A percentile compares a stretch with the other conserved stretches of the same genome.
Evolutionary conservation across 1,284 basidiomycete genomes (phyloP).

Genomic region (Heimioporus retisporus): DNA sequence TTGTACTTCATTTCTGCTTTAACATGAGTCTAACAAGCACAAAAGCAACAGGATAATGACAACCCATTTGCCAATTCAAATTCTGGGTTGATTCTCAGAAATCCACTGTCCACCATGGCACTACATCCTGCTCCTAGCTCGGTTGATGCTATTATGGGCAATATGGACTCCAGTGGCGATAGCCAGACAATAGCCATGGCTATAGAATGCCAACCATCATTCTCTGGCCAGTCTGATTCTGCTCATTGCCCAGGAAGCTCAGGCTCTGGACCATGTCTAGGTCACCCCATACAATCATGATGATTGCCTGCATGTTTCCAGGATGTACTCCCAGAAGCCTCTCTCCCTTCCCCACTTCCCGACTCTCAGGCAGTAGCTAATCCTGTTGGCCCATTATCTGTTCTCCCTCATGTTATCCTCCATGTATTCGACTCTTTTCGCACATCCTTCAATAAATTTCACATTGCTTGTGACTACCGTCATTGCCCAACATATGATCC

Average conservation of each 20-base stretch:
- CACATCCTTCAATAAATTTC: constrained; percentile 26
- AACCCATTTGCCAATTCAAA: not conserved
- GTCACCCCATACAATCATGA: not conserved
- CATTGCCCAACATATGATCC: constrained; percentile 39
- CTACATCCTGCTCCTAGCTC: not conserved
- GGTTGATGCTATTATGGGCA: not conserved
- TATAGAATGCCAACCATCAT: not conserved
- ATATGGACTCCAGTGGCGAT: not conserved
- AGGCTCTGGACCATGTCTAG: not conserved
- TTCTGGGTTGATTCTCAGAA: not conserved
- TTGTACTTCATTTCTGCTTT: not conserved
- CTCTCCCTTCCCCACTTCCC: not conserved
- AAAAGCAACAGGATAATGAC: not conserved
- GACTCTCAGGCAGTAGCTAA: not conserved
- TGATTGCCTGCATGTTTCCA: constrained; percentile 15
- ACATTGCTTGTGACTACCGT: constrained; percentile 25
- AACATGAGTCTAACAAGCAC: not conserved
- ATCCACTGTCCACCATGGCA: not conserved
- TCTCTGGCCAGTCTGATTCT: not conserved
- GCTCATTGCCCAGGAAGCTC: not conserved
- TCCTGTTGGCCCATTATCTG: not conserved
- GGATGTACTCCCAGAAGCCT: constrained; percentile 18
- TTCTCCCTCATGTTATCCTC: constrained; percentile 4
- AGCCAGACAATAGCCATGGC: not conserved
- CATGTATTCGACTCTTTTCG: constrained; percentile 20